phyloP scores from a whole-genome alignment of 208 protist species.

The Leptomonas seymouri region DNA sequence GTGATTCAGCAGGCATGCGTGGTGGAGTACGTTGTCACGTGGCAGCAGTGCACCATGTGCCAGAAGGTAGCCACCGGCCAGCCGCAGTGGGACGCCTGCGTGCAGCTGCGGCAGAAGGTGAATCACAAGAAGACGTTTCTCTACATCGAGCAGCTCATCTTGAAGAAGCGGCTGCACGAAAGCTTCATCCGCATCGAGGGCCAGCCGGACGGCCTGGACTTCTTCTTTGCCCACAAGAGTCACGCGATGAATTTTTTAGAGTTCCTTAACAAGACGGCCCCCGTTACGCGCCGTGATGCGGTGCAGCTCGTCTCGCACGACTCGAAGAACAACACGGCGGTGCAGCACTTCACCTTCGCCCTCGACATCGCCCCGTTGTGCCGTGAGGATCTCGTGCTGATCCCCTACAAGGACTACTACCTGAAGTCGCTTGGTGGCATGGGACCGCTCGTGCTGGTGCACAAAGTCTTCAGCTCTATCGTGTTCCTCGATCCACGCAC shows the following conservation, averaged over 20 bases:
- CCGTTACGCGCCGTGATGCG: conserved; percentile 91
- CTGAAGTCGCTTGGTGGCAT: conserved; percentile 83
- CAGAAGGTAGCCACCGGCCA: conserved; percentile 95
- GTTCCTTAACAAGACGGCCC: conserved; percentile 94
- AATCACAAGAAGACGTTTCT: conserved; percentile 99
- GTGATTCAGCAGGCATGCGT: conserved; percentile 98
- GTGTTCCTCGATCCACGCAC: conserved; percentile 97
- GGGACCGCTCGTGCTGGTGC: conserved; percentile 94
- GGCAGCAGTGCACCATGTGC: conserved; percentile 98
- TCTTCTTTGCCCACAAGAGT: conserved; percentile 97
- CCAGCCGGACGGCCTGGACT: conserved; percentile 97
- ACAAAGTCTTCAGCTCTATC: conserved; percentile 95
- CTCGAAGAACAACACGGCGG: conserved; percentile 98
- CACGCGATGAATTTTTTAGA: conserved; percentile 98
- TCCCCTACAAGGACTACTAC: conserved; percentile 91
- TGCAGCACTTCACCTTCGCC: conserved; percentile 98
- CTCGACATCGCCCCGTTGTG: conserved; percentile 99
- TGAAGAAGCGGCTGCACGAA: conserved; percentile 97
- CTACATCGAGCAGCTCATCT: conserved; percentile 98
- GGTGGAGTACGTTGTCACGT: conserved; percentile 97
- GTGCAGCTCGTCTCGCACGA: conserved; percentile 98
- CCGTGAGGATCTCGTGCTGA: conserved; percentile 94
- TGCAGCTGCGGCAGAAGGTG: conserved; percentile 99
- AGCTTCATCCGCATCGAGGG: conserved; percentile 96
- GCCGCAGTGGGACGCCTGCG: conserved; percentile 97